These are phyloP conservation scores for Xanthoconium purpureum DNA, from an alignment of 768 basidiomycete genomes.

Conservation along the genomic window DNA sequence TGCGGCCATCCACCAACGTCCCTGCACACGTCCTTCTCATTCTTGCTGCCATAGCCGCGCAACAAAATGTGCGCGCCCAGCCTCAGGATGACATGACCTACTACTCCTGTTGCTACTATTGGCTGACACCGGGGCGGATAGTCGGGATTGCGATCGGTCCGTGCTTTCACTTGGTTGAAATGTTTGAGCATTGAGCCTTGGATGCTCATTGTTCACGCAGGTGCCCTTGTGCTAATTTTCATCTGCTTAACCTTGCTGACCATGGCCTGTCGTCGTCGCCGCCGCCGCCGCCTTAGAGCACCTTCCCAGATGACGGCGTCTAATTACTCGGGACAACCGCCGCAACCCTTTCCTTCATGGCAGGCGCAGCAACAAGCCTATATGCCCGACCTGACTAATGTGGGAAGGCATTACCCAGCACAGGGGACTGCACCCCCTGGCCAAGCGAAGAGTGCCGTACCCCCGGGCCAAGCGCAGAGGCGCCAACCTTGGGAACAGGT, in stretches of 20 bases:
- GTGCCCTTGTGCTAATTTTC: slow-evolving; percentile 3
- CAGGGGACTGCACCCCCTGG: not conserved
- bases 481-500: not conserved
- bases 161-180: not conserved
- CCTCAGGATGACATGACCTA: not conserved
- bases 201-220: slow-evolving; percentile 7
- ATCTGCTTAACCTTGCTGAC: slow-evolving; percentile 5
- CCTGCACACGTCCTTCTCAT: not conserved
- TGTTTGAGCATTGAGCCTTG: not conserved
- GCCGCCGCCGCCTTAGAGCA: not conserved
- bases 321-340: not conserved
- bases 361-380: slow-evolving; percentile 4
- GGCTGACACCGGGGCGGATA: slow-evolving; percentile 28
- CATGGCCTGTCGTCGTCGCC: slow-evolving; percentile 6
- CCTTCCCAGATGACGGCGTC: not conserved
- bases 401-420: slow-evolving; percentile 5
- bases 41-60: slow-evolving; percentile 5
- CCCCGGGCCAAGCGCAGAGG: not conserved
- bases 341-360: slow-evolving; percentile 1
- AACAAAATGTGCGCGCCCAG: slow-evolving; percentile 15
- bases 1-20: not conserved
- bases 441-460: not conserved
- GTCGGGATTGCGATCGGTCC: slow-evolving; percentile 25
- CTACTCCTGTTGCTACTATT: slow-evolving; percentile 6
- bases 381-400: not conserved